Evolutionary conservation across 2,329 filamentous ascomycete genomes (phyloP).

Genomic region (Mollisia scopiformis): DNA sequence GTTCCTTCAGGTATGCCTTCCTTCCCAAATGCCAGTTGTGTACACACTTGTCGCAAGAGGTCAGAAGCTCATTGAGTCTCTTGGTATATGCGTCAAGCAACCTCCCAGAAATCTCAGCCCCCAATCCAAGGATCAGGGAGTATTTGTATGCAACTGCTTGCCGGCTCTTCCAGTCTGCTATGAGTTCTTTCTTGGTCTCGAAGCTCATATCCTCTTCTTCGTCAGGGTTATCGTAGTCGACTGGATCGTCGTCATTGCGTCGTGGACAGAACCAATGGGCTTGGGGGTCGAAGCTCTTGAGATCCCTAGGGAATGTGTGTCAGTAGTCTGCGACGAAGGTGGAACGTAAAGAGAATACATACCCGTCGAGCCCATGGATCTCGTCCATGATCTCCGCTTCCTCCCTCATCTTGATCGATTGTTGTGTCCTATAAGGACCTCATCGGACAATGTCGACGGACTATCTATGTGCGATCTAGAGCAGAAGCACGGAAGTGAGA

Average conservation of each 20-base stretch:
- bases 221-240: conserved; percentile 63
- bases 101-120: conserved; percentile 58
- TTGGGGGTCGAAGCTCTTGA: conserved; percentile 38
- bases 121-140: conserved; percentile 70
- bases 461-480: background rate
- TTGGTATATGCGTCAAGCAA: conserved; percentile 62
- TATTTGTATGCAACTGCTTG: conserved; percentile 68
- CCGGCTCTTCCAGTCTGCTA: conserved; percentile 57
- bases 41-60: conserved; percentile 70
- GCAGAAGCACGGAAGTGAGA: background rate
- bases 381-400: conserved; percentile 37
- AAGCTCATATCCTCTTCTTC: conserved; percentile 50
- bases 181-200: conserved; percentile 54
- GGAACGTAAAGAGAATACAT: conserved; percentile 11
- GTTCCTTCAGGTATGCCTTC: conserved; percentile 60
- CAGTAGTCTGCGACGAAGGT: background rate
- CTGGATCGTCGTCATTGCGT: conserved; percentile 61
- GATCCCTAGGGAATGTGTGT: conserved; percentile 23
- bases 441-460: conserved; percentile 9
- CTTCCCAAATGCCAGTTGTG: conserved; percentile 75
- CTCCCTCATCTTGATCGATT: conserved; percentile 29
- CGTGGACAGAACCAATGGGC: conserved; percentile 72
- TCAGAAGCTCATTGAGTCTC: conserved; percentile 61
- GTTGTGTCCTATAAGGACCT: conserved; percentile 15
- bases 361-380: conserved; percentile 35